A percentile compares a stretch with the other conserved stretches of the same genome.
Evolutionary conservation across 2,329 filamentous ascomycete genomes (phyloP).

Genomic region (Lasiodiplodia sp.): DNA sequence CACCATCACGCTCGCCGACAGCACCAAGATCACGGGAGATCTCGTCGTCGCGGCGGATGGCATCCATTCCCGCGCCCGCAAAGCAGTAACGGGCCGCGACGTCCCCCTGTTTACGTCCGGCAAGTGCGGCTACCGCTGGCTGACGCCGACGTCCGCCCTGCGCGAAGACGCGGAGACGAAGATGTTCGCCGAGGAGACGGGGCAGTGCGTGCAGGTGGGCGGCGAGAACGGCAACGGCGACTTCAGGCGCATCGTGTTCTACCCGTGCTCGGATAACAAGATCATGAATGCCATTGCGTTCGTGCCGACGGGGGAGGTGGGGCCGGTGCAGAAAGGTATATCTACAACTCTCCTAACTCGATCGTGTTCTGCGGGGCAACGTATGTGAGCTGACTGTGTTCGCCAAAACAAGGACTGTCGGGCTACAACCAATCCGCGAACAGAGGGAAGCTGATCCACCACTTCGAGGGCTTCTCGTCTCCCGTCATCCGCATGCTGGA

Average conservation of each 20-base stretch:
- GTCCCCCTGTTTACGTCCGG: constrained; percentile 57
- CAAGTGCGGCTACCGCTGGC: constrained; percentile 65
- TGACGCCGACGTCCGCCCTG: constrained; percentile 57
- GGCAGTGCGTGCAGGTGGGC: constrained; percentile 55
- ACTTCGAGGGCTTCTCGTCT: constrained; percentile 43
- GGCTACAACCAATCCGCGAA: constrained; percentile 49
- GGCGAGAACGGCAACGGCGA: constrained; percentile 41
- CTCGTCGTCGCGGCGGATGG: constrained; percentile 64
- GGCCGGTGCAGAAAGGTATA: not conserved
- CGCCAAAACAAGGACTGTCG: constrained; percentile 30
- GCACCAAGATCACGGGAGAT: constrained; percentile 55
- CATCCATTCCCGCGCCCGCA: constrained; percentile 47
- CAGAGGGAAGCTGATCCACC: constrained; percentile 44
- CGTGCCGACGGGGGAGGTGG: constrained; percentile 4
- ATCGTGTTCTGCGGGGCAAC: too few species aligned
- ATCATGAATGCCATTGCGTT: constrained; percentile 52
- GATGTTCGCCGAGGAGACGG: constrained; percentile 47
- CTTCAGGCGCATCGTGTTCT: constrained; percentile 55
- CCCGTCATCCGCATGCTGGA: constrained; percentile 45
- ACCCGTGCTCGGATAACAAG: constrained; percentile 56
- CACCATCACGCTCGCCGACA: constrained; percentile 56
- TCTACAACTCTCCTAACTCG: too few species aligned
- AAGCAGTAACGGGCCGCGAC: constrained; percentile 39
- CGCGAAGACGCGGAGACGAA: constrained; percentile 49
- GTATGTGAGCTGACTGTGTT: not conserved